Base-by-base conservation (phyloP, 805 yeast genomes). In the Candida hungchunana region DNA sequence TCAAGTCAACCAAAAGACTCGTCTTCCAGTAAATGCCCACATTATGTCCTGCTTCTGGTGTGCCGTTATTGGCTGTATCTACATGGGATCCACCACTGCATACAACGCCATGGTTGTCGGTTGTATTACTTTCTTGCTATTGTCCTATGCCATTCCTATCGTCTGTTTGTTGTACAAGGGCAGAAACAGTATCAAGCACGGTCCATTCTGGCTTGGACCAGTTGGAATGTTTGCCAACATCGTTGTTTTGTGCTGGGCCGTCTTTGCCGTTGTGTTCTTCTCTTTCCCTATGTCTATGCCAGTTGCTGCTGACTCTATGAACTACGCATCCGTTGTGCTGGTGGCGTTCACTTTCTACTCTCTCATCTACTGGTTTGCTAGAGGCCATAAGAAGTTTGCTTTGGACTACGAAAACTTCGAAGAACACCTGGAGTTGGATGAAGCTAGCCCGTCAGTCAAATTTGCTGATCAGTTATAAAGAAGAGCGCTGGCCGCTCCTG, bases 121-220 rank as follows among this genome's bases (percentile, higher is more conserved):
- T 5, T 73, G 82, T 53, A 71, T 78, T 44, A 68, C 73, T 6
- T 76, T 80, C 50, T 59, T 79, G 40, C 61, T 76, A 29, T 48
- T 79, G 28, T 74, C 82, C 5, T 80, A 80, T 53, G 49, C 69
- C 11, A 68, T 80, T 25, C 85, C 85, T 14, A 63, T 69, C 15
- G 48, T 59, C 4, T 76, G 73, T 46, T 56, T 73, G 35, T 55
- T 76, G 34, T 45, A 51, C 43, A 67, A 59, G 46, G 80, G 77
- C 21, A 68, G 80, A 63, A 62, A 62, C 49, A 69, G 59, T 40
- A 73, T 77, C 43, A 62, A 53, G 42, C 79, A 67, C 53, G 87
- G 87, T 26, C 85, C 82, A 25, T 79, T 76, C 58, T 79, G 86
- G 82, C 49, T 72, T 35, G 82, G 83, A 4, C 62, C 64, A 36